Evolutionary conservation across 352 stramenopile species (phyloP).

Genomic region (Phytophthora kernoviae): DNA sequence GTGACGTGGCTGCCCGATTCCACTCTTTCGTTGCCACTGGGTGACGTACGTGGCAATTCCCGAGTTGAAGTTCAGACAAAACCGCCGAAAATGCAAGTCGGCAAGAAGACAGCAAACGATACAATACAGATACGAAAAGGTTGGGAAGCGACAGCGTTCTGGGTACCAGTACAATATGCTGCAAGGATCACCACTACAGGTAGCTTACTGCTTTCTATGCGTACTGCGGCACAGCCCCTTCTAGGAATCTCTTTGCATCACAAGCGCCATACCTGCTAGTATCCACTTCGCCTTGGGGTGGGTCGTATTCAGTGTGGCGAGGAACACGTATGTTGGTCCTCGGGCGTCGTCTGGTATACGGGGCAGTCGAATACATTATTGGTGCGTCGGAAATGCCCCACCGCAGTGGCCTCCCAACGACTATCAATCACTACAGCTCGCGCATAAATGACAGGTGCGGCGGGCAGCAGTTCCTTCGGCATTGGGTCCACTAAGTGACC

Average conservation of each 20-base stretch:
- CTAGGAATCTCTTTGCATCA: conserved; percentile 93
- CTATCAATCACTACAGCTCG: conserved; percentile 91
- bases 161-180: no score
- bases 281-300: conserved; percentile 91
- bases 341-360: conserved; percentile 96
- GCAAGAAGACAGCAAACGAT: no score
- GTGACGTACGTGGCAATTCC: no score
- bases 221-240: not conserved
- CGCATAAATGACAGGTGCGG: conserved; percentile 92
- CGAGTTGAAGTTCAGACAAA: no score
- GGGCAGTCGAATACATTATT: conserved; percentile 94
- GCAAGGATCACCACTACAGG: no score
- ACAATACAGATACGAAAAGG: no score
- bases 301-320: conserved; percentile 93
- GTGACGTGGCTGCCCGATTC: conserved; percentile 18
- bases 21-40: not conserved
- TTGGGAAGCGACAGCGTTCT: no score
- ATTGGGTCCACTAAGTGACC: conserved; percentile 89
- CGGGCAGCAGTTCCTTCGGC: conserved; percentile 93
- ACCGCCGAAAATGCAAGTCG: no score
- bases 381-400: conserved; percentile 93
- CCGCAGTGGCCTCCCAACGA: conserved; percentile 93
- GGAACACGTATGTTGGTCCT: conserved; percentile 96
- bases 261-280: conserved; percentile 90
- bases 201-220: no score